These are phyloP conservation scores for Lachnellula occidentalis DNA, from an alignment of 2,329 filamentous ascomycete genomes.

Conservation along the genomic window DNA sequence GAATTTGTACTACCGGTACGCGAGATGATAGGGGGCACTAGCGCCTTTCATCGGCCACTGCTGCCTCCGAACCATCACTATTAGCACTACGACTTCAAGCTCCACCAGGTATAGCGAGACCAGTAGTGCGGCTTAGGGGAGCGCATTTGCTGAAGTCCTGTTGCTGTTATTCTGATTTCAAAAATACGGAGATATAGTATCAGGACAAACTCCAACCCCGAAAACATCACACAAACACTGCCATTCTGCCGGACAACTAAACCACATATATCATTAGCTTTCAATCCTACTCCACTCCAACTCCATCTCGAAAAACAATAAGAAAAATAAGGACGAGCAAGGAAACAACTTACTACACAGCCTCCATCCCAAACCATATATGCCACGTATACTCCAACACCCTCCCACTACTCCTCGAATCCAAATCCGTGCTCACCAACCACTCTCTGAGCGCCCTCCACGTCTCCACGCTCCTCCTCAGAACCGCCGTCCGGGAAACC, in stretches of 20 bases:
- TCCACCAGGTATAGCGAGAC: too few species aligned
- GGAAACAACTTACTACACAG: conserved; percentile 34
- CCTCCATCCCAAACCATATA: conserved; percentile 52
- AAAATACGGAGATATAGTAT: background rate
- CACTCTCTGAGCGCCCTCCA: conserved; percentile 53
- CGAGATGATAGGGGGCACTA: too few species aligned
- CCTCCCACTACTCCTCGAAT: conserved; percentile 49
- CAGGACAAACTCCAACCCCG: conserved; percentile 9
- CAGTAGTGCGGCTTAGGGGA: too few species aligned
- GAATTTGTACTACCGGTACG: too few species aligned
- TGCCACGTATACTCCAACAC: conserved; percentile 63
- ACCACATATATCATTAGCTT: background rate
- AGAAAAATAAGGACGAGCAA: background rate
- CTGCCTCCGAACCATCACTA: too few species aligned
- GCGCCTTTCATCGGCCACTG: too few species aligned
- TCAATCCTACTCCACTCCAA: background rate
- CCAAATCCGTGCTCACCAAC: conserved; percentile 48
- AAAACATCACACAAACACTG: conserved; percentile 14
- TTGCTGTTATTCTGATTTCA: too few species aligned
- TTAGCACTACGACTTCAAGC: too few species aligned
- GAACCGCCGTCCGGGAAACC: conserved; percentile 47
- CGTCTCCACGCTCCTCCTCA: conserved; percentile 41
- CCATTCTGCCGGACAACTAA: conserved; percentile 12
- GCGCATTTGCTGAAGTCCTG: too few species aligned
- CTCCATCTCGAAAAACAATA: background rate